Evolutionary conservation across 768 basidiomycete genomes (phyloP), one percentile per base, ranked within the genome.

Genomic region (Boletus huronensis): DNA sequence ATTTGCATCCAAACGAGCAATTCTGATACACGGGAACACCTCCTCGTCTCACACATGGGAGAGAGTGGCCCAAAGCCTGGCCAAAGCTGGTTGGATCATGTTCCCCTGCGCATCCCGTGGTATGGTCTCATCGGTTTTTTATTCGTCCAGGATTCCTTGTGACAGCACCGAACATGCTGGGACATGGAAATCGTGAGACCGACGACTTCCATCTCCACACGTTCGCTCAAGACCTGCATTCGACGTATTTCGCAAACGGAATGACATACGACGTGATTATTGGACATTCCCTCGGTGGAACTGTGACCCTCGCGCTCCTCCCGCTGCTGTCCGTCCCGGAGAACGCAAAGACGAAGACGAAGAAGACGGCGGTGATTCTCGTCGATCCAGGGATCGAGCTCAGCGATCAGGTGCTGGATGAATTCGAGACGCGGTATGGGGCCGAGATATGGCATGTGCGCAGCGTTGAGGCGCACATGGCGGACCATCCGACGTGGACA

Each of bases 81-180:
- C n/a, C n/a, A n/a, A n/a, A 34, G 36, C 43, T 23, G 61, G 61
- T 62, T 26, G 4, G 2, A 25, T 25, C 7, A 32, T 14, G 19
- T 23, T 38, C 16, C 1, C 35, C 41, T 23, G 7, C 5, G 5
- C 1, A 1, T 45, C 29, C 19, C 21, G 3, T 14, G 13, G 3
- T 14, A 10, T 9, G 39, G 46, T 28, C 38, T 50, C 31, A 54
- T 31, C 17, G 3, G 10, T 19, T n/a, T 13, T 34, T 38, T 9
- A 4, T 10, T 48, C 28, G 9, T 25, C 28, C 23, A 63, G 58
- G 47, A 13, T 61, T 50, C 45, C 42, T 59, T 3, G 61, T 63
- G 41, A 56, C 26, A 21, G 62, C 59, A 10, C 63, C 62, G 2
- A 56, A 64, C 49, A 23, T 63, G 48, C 41, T 60, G 2, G 58